Evolutionary conservation across 2,329 filamentous ascomycete species (phyloP).

Genomic region (Colletotrichum viniferum): DNA sequence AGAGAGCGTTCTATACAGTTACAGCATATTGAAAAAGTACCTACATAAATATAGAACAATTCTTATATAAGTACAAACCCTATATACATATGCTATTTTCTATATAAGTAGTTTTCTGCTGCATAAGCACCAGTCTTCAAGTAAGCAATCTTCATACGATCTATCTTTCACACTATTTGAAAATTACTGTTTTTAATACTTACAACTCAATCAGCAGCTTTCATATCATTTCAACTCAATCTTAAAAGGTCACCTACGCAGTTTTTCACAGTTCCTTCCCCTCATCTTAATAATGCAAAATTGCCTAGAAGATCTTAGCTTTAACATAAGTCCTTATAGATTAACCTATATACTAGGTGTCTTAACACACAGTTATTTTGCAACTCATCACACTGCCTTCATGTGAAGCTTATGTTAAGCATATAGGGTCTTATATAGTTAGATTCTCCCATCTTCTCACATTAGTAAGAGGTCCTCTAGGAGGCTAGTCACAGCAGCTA

Average conservation of each 20-base stretch:
- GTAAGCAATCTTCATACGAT: neutral
- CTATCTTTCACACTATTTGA: neutral
- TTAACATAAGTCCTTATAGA: neutral
- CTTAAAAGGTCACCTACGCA: neutral
- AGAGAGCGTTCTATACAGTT: too few relatives aligned
- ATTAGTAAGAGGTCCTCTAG: neutral
- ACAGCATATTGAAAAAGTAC: too few relatives aligned
- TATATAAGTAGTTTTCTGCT: neutral
- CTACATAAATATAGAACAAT: too few relatives aligned
- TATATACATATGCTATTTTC: neutral
- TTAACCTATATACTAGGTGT: neutral
- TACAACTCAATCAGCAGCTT: neutral
- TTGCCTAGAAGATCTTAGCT: neutral
- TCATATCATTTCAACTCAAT: neutral
- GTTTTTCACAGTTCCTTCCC: neutral
- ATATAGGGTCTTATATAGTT: neutral
- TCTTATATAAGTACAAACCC: neutral
- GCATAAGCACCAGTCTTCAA: neutral
- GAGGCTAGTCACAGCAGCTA: neutral
- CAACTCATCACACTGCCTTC: neutral
- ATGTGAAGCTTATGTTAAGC: neutral
- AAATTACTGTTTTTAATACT: neutral
- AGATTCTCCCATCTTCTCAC: neutral
- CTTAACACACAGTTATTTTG: neutral
- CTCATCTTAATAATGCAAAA: neutral